Base-by-base conservation (phyloP, 192 early-diverging fungal genomes). In the Mycoemilia scoparia region DNA sequence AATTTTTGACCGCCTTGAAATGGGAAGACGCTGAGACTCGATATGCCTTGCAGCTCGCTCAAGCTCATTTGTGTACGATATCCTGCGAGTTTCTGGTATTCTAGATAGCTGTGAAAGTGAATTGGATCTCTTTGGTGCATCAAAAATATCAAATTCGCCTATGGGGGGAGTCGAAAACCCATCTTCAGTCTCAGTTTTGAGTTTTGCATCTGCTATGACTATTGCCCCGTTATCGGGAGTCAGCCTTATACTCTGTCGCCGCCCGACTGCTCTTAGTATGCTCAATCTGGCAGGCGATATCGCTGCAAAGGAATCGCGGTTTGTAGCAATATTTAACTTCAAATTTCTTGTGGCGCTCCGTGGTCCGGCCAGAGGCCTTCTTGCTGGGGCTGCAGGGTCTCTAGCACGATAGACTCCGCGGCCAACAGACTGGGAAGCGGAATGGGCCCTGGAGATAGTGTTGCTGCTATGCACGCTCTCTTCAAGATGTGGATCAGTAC, bases 171-270 rank as follows among this genome's bases (percentile, higher is more conserved):
- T 47, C 3, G 39, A 17, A 28, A 45, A 24, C 21, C 39, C 38
- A n/a, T 29, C 29, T 17, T 29, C 24, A 29, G 29, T 28, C 21
- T 37, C 41, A 4, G 32, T 29, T 9, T 38, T 45, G 27, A 39
- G 43, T 15, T 48, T 36, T 21, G 54, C 56, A 24, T 62, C 59
- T 9, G 60, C 45, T 3, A 63, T 54, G 8, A 63, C 43, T 35
- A 63, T 63, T 32, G 52, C 54, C 24, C 60, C 60, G 37, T 53
- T 53, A 7, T 54, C 60, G 0, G 60, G 60, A 26, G 56, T 53
- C 43, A 63, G 43, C 26, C 60, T 53, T 29, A 63, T 47, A 44
- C 60, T 63, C 29, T 63, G 60, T 9, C 60, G 45, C 15, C 60
- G 49, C 32, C 60, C 60, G 7, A 63, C 60, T 0, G 60, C 60